Evolutionary conservation across 2,329 filamentous ascomycete species (phyloP), one percentile per base, ranked within the genome.

Genomic region (Talaromyces atroroseus): DNA sequence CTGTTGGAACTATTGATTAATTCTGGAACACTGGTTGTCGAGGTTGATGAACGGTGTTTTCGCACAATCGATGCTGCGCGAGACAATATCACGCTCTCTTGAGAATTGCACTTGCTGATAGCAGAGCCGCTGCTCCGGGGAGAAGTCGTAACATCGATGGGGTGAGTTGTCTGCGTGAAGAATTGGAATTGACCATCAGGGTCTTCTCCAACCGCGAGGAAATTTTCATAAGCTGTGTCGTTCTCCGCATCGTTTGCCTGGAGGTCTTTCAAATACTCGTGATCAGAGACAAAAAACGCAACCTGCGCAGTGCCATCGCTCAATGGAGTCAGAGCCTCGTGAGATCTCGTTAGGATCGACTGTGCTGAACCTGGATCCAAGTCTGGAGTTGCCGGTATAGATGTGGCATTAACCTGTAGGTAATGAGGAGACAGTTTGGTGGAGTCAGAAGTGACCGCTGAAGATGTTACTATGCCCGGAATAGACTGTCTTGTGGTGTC

Each of bases 31-130:
- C 72, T 76, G 21, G 67, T 70, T 18, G 74, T 74, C 2, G 76
- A 79, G 26, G 74, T 68, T 2, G 75, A 77, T 3, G 76, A 78
- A 54, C 75, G 73, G 61, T 76, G 75, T 55, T 77, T 77, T 48
- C 74, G 74, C 40, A 70, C 72, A 55, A 76, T 71, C 0, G 75
- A 77, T n/a, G 74, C 73, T 8, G 75, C 74, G 42, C 74, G 74
- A 6, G 79, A 81, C 52, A 80, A 69, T 42, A 81, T 74, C 60
- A 81, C 76, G 64, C 79, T 82, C 64, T 82, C 80, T 57, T 82
- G 80, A 5, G 80, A 82, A 64, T 79, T 81, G 61, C 77, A 78
- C 60, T 81, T 81, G 72, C 80, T 82, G 52, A 80, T 77, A 14
- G 76, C 76, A 2, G 78, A 77, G 56, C 74, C 75, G 61, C 78